Conservation (phyloP, 345 rosid species). For the Jatropha curcas region DNA sequence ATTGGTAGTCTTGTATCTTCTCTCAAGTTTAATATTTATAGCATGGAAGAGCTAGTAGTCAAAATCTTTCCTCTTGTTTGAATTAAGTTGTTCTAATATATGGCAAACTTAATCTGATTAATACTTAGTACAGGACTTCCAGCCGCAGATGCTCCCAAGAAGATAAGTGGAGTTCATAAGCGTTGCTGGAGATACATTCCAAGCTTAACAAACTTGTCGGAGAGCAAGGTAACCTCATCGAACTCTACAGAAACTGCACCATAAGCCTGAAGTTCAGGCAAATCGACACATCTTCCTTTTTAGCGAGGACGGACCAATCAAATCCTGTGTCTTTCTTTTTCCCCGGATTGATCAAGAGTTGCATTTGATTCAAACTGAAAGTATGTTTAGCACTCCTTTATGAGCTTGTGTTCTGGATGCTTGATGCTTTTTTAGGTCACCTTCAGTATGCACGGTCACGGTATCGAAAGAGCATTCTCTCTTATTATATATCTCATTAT, state of each 20-base stretch:
- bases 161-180: slow-evolving; percentile 88
- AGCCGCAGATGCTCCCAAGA: slow-evolving; percentile 75
- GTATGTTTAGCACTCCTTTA: not conserved
- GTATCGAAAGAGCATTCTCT: no score
- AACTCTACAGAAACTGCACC: slow-evolving; percentile 43
- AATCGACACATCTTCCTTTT: slow-evolving; percentile 41
- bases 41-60: not conserved
- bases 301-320: not conserved
- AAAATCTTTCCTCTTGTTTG: not conserved
- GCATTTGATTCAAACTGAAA: no score
- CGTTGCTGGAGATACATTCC: slow-evolving; percentile 92
- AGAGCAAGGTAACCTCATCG: slow-evolving; percentile 16
- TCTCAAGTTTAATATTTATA: not conserved
- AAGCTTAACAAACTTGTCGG: slow-evolving; percentile 39
- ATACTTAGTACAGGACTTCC: slow-evolving; percentile 50
- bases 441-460: no score
- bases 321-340: not conserved
- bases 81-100: not conserved
- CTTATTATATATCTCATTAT: no score
- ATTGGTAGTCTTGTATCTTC: not conserved
- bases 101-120: slow-evolving; percentile 17
- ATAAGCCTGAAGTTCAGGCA: slow-evolving; percentile 44
- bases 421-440: no score
- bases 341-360: slow-evolving; percentile 1
- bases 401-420: not conserved